Evolutionary conservation across 1,284 basidiomycete genomes (phyloP).

Genomic region (Lentinus polychrous): DNA sequence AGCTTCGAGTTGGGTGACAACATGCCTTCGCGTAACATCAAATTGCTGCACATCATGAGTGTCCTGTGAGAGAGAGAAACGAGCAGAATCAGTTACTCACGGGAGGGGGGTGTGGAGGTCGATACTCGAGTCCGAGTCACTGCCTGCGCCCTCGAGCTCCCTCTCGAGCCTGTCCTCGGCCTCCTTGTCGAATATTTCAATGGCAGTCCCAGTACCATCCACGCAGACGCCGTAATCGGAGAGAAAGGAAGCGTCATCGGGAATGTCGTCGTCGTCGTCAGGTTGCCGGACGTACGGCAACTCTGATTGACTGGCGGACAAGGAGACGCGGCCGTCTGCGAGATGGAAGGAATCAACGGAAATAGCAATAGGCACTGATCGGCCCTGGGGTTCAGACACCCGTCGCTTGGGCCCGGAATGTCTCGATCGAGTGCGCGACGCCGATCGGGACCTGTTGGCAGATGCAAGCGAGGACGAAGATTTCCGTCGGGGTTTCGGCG

Average conservation of each 20-base stretch:
- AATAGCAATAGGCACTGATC: conserved; percentile 5
- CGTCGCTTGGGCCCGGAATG: conserved; percentile 11
- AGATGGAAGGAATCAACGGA: conserved; percentile 6
- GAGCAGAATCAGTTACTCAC: conserved; percentile 35
- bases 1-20: conserved; percentile 71
- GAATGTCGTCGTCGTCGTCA: conserved; percentile 12
- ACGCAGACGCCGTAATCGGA: conserved; percentile 25
- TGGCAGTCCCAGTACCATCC: conserved; percentile 21
- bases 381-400: conserved; percentile 12
- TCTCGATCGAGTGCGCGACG: conserved; percentile 16
- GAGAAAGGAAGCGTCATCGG: conserved; percentile 22
- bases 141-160: conserved; percentile 35
- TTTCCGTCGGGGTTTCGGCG: conserved; percentile 34
- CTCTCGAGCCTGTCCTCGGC: conserved; percentile 25
- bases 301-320: conserved; percentile 7
- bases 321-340: neutral
- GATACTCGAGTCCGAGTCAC: conserved; percentile 59
- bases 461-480: conserved; percentile 16
- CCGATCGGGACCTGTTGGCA: conserved; percentile 13
- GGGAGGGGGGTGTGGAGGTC: conserved; percentile 74
- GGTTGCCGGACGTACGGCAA: conserved; percentile 10
- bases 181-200: conserved; percentile 21
- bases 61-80: conserved; percentile 6
- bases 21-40: conserved; percentile 70
- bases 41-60: conserved; percentile 47